Base-by-base conservation (phyloP, 2,329 filamentous ascomycete species). In the Cucurbitaria berberidis region DNA sequence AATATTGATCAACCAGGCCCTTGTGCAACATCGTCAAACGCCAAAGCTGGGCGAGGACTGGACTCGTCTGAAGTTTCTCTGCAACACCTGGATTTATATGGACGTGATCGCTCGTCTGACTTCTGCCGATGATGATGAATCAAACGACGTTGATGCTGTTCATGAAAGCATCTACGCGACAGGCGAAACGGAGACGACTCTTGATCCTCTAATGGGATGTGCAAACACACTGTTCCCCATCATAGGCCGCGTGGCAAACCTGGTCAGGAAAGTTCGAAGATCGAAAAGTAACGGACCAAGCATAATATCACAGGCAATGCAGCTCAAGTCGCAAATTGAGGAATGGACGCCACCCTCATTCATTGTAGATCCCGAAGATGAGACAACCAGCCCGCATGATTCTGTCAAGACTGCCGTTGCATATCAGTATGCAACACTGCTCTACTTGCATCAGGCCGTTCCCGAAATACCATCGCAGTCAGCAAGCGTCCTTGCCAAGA, bases 71-170 rank as follows among this genome's bases (percentile, higher is more conserved):
- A 84, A 84, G 49, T 90, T 90, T 62, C 76, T 90, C 16, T 88
- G 86, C 74, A 89, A 89, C 65, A 85, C 84, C 3, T 90, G 86
- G 85, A 81, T 89, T 7, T 90, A 90, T 64, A 87, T 89, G 82
- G 86, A 89, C 67, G 88, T 90, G 24, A 86, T 90, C 57, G 84
- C 87, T 21, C 82, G 87, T 13, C 75, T 90, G 43, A 89, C 86
- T 0, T 86, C 86, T 3, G 74, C 84, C 3, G 83, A 85, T 52
- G 81, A 83, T 30, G 82, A 84, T 21, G 83, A 84, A 11, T 78
- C 78, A 3, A 79, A 80, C 41, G 81, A 85, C 62, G 82, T 85
- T 49, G 74, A 76, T 46, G 43, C 62, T 29, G 67, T 76, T 67
- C 48, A 75, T 70, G 67, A 75, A 69, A 55, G 66, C 42, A 68